Base-by-base conservation (phyloP, 106 monocot genomes). In the Dendrobium chrysotoxum region DNA sequence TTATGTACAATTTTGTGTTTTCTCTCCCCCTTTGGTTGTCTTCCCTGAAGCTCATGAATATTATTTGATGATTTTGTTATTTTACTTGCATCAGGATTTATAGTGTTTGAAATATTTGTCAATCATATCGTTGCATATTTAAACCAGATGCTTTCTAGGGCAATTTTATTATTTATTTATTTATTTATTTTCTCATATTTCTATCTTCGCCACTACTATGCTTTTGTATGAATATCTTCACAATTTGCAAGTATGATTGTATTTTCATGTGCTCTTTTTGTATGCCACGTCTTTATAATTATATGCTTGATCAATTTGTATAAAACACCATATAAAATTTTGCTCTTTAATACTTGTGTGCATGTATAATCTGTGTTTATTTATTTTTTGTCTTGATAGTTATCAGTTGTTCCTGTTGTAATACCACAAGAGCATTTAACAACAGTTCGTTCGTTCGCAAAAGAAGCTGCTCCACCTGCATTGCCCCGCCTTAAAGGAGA, bases 401-500 rank as follows among this genome's bases (percentile, higher is more conserved):
- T 96, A 50, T 88, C 81, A 87, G 81, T 84, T 78, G 82, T 72
- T 82, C 93, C 90, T 75, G 76, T 87, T 75, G 76, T 92, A 80
- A 39, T 93, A 75, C 85, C 82, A 55, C 66, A 84, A 82, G 91
- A 85, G 42, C 84, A 81, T 82, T 76, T 39, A 74, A 38, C 53
- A 44, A 77, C 80, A 55, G 79, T 85, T 80, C 88, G 93, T 53
- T 85, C 75, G 13, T 96, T 80, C 86, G 91, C 91, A 25, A 91
- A 91, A 80, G 90, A 93, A 79, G 88, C 91, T 87, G 71, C 96
- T 79, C 88, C 94, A 76, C 15, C 83, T 77, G 58, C 67, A 5
- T 77, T 82, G 21, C 84, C 86, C 46, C 79, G 85, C 23, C 84
- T 90, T 20, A 91, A 90, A 68, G 96, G 93, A 86, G 96, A 96